Evolutionary conservation across 192 early-diverging fungal species (phyloP), one percentile per base, ranked within the genome.

Genomic region (Spizellomyces punctatus): DNA sequence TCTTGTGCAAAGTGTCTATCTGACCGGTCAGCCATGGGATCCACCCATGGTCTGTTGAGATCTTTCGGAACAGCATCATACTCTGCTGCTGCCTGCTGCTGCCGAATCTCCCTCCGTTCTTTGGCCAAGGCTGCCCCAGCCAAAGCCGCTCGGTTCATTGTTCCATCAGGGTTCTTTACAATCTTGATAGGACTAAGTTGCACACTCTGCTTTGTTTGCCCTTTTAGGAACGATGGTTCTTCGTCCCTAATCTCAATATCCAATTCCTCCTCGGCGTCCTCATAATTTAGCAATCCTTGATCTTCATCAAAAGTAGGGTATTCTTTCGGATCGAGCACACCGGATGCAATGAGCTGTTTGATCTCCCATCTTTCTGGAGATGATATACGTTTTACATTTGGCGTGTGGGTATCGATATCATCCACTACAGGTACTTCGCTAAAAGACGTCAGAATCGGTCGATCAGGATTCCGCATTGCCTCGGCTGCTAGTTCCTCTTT

Each of bases 361-460:
- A 98, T 89, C 78, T 99, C 98, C 90, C 92, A 99, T 42, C 93
- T 89, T 75, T 98, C 96, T 0, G 95, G 95, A 9, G 95, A 97
- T 9, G 95, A 91, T 67, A 98, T 84, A 3, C 98, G 89, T 76
- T 99, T 96, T 4, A 78, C 67, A 27, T 71, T 71, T 16, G 70
- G 27, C 16, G 56, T 69, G 56, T 70, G 73, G 0, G 79, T 78
- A 57, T 76, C 78, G 5, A 73, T 49, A 50, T 83, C 81, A 48
- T 84, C 82, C 6, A 79, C 67, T 14, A 85, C 70, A 10, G 75
- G 81, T 6, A 80, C 78, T 46, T 77, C 74, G 62, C 74, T 72
- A 56, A 81, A 76, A 2, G 83, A 84, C 12, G 78, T 90, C 81
- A 67, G 64, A 50, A 87, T 72, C 44, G 91, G 88, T 45, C 88